These are phyloP conservation scores for Nakazawaea siamensis DNA, from an alignment of 805 yeast genomes.

Conservation along the genomic window DNA sequence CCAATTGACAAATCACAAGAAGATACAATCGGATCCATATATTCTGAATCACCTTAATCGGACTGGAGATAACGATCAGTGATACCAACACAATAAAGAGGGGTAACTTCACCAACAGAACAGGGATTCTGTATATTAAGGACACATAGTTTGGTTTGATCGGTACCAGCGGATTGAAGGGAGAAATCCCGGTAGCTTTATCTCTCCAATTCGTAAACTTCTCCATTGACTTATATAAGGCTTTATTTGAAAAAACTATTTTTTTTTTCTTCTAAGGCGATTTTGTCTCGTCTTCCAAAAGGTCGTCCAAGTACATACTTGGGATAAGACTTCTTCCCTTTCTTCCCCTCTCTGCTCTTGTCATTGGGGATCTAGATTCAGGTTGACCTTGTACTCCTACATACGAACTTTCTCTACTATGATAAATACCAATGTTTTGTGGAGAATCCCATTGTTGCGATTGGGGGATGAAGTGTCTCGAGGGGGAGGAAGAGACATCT, in stretches of 20 bases:
- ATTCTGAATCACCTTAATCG: slow-evolving; percentile 12
- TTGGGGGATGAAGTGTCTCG: not conserved
- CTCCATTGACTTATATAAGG: slow-evolving; percentile 66
- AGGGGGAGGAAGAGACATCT: not conserved
- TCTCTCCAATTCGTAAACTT: slow-evolving; percentile 81
- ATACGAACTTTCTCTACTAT: not conserved
- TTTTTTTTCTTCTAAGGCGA: no score
- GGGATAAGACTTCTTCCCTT: slow-evolving; percentile 6
- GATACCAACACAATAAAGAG: slow-evolving; percentile 17
- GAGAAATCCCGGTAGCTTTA: slow-evolving; percentile 89
- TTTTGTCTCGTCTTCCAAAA: slow-evolving; percentile 2
- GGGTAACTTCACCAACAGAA: slow-evolving; percentile 20
- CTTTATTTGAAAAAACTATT: no score
- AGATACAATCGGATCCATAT: slow-evolving; percentile 15
- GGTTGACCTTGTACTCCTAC: not conserved
- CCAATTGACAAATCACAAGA: slow-evolving; percentile 25
- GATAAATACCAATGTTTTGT: not conserved
- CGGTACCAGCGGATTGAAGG: slow-evolving; percentile 37
- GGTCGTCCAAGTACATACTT: slow-evolving; percentile 9
- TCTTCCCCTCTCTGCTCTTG: slow-evolving; percentile 3
- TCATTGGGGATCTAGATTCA: not conserved
- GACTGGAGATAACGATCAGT: slow-evolving; percentile 14
- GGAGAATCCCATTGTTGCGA: not conserved
- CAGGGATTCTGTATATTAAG: slow-evolving; percentile 1
- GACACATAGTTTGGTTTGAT: not conserved